Evolutionary conservation across 192 early-diverging fungal genomes (phyloP).

Genomic region (Phlyctochytrium planicorne): DNA sequence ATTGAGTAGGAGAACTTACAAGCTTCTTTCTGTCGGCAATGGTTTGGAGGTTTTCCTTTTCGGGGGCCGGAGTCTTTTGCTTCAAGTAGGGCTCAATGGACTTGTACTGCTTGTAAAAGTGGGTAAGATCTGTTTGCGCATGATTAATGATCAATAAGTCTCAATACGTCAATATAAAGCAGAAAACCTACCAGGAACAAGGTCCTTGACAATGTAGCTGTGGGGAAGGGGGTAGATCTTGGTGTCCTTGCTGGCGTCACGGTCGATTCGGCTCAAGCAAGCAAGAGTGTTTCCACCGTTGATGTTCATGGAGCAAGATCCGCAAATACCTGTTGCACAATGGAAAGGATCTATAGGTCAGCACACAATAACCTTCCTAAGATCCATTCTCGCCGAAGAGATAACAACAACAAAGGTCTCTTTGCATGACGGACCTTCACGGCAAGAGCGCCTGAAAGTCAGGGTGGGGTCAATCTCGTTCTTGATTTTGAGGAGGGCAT

Average conservation of each 20-base stretch:
- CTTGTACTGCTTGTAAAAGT: constrained; percentile 98
- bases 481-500: constrained; percentile 96
- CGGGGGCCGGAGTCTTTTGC: constrained; percentile 71
- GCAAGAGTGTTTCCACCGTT: constrained; percentile 93
- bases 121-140: constrained; percentile 69
- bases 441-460: constrained; percentile 93
- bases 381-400: not conserved
- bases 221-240: constrained; percentile 98
- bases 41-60: constrained; percentile 87
- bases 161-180: not conserved
- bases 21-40: constrained; percentile 93
- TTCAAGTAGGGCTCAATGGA: constrained; percentile 95
- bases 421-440: too few species aligned
- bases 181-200: constrained; percentile 67
- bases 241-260: constrained; percentile 55
- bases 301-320: constrained; percentile 99
- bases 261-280: constrained; percentile 85
- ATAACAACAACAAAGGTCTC: too few species aligned
- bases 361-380: not conserved
- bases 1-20: constrained; percentile 14
- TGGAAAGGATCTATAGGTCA: not conserved
- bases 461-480: constrained; percentile 93
- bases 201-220: constrained; percentile 96
- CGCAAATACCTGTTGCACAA: constrained; percentile 71
- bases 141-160: not conserved